Percentiles rank a stretch among this genome's conserved stretches.
Conservation (phyloP, 345 rosid genomes). For the thale cress (Arabidopsis thaliana) region DNA sequence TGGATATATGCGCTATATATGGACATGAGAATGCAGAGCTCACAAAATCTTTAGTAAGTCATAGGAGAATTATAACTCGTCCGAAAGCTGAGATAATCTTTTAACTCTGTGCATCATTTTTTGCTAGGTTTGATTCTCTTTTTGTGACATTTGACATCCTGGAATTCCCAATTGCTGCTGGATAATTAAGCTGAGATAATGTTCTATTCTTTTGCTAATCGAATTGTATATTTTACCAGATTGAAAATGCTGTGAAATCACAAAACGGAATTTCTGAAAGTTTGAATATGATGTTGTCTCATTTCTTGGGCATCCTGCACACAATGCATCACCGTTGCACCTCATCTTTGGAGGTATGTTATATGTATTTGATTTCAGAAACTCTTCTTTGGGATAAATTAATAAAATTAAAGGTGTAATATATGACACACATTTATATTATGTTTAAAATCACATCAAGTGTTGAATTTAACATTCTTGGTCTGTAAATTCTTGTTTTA, state of each 20-base stretch:
- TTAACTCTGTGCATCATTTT: conserved; percentile 18
- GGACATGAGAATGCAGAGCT: conserved; percentile 93
- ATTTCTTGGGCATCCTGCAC: conserved; percentile 74
- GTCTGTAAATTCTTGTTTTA: background rate
- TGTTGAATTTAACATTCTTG: conserved; percentile 6
- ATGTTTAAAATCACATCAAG: conserved; percentile 5
- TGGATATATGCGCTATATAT: conserved; percentile 90
- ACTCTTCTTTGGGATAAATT: background rate
- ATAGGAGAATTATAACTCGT: background rate
- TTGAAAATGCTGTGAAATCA: conserved; percentile 75
- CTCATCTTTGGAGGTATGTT: conserved; percentile 78
- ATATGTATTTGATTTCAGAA: conserved; percentile 9
- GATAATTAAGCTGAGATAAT: conserved; percentile 9
- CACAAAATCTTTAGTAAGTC: conserved; percentile 72
- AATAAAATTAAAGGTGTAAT: background rate
- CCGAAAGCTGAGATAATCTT: conserved; percentile 15
- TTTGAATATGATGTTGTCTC: conserved; percentile 61
- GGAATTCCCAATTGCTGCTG: conserved; percentile 4
- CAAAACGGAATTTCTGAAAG: conserved; percentile 64
- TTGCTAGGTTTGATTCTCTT: background rate
- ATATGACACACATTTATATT: background rate
- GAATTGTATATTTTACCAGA: conserved; percentile 51
- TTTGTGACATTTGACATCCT: conserved; percentile 5
- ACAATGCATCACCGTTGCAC: conserved; percentile 88
- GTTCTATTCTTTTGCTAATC: conserved; percentile 17